Base-by-base conservation (phyloP, 1,284 basidiomycete species). In the Leccinum subfulvum region DNA sequence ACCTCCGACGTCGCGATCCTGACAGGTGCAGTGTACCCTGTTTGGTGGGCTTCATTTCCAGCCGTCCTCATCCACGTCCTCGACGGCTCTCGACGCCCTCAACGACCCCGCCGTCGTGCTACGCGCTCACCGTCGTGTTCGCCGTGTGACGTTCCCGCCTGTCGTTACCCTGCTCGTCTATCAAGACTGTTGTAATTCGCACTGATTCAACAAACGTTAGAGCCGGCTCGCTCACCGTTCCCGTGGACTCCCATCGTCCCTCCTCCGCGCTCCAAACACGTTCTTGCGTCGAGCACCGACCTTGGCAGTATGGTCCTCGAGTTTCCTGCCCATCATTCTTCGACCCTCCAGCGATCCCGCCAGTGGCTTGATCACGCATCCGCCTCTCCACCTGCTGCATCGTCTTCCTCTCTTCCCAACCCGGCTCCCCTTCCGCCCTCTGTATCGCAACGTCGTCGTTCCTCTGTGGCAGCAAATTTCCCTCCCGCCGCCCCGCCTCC, bases 401-500 rank as follows among this genome's bases (percentile, higher is more conserved):
- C 80, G 55, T 75, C 80, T 52, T 67, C 74, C 59, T 69, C 75
- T 60, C 71, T 76, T 64, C 77, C 73, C 59, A 74, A 71, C 55
- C 68, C 79, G n/a, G 76, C 77, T 61, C 75, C 74, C 62, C 57
- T 68, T 59, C 75, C 77, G 68, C 67, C 68, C 49, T 53, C 74
- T 7, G 65, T 73, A 60, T 63, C 79, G 18, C 80, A 82, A 64
- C 83, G 88, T 60, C 84, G 90, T 64, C 87, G 89, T 67, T 90
- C 88, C 26, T 90, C 88, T 26, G 84, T 85, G 56, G 85, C 83
- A 57, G 82, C 84, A n/a, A 80, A 84, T 68, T 78, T 79, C 35
- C 82, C 85, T 56, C 88, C 89, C 13, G 82, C 86, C 41, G 86
- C 77, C 2, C 89, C 89, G n/a, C 89, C 89, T 39, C 89, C 89